These are phyloP conservation scores for Pichia sporocuriosa DNA, from an alignment of 805 yeast genomes.

Conservation along the genomic window DNA sequence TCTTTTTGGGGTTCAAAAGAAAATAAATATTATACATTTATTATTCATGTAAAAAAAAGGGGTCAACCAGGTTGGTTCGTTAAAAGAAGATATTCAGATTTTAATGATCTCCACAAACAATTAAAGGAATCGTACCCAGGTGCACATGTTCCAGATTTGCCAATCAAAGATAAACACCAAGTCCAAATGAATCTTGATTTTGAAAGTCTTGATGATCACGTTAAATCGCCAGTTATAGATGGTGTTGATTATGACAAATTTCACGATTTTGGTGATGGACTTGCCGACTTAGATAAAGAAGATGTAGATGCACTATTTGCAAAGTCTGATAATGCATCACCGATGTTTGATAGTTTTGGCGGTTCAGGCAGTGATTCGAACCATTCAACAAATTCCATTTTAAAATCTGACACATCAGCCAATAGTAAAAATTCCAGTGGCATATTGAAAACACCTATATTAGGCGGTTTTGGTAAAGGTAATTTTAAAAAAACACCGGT, in stretches of 20 bases:
- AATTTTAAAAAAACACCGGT: slow-evolving; percentile 8
- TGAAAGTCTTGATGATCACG: too few relatives aligned
- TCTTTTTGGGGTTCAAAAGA: slow-evolving; percentile 20
- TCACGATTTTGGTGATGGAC: not conserved
- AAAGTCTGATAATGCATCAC: not conserved
- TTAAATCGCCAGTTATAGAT: too few relatives aligned
- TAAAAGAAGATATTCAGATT: slow-evolving; percentile 61
- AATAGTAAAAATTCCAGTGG: not conserved
- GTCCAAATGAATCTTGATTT: slow-evolving; percentile 16
- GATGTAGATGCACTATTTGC: slow-evolving; percentile 7
- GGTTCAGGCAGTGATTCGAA: not conserved
- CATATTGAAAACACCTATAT: slow-evolving; percentile 5
- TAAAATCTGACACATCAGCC: not conserved
- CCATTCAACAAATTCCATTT: not conserved
- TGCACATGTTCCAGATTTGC: slow-evolving; percentile 38
- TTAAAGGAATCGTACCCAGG: slow-evolving; percentile 63
- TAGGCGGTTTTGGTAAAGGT: not conserved
- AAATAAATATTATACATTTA: slow-evolving; percentile 36
- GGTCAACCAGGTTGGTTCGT: slow-evolving; percentile 39
- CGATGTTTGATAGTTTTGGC: not conserved
- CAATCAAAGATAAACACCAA: slow-evolving; percentile 26
- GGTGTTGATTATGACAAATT: too few relatives aligned
- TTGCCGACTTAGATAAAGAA: slow-evolving; percentile 8
- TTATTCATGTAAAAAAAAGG: slow-evolving; percentile 38
- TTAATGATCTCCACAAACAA: slow-evolving; percentile 47